Evolutionary conservation across 805 yeast species (phyloP), one percentile per base, ranked within the genome.

Genomic region (Candida sphagnicola): DNA sequence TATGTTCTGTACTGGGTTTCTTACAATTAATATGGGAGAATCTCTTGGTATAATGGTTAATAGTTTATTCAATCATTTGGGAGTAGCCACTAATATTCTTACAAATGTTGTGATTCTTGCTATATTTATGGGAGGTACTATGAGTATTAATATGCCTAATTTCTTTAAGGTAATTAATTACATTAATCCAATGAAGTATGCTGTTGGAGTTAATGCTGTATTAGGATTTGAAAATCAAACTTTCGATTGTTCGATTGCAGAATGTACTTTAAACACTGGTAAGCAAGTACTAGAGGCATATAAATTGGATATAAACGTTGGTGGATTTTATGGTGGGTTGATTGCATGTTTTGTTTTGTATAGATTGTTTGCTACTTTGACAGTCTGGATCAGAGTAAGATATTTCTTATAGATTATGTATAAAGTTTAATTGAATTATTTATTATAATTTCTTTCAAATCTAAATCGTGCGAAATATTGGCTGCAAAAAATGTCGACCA

Each of bases 41-140:
- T 81, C 91, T 5, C 65, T 88, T 23, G 96, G 96, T 0, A 84
- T 88, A 5, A 71, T 85, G 35, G 83, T 88, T 41, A 86, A 85
- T 51, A 80, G 90, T 3, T 48, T 83, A 1, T 81, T 88, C 50
- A 62, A 67, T 34, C 88, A 87, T 50, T 74, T 87, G 23, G 95
- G 95, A 0, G 77, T 87, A 51, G 95, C 93, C 0, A 80, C 85
- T 13, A 85, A 84, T 54, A 61, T 85, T 3, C 78, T 88, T 25
- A 75, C 90, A 0, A 72, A 79, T 6, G 55, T 84, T 19, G 62
- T 85, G 37, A 77, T 87, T 2, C 62, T 86, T 35, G 93, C 91
- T 4, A 77, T 84, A 4, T 77, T 84, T 48, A 84, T 88, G 93
- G 85, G 87, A 1, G 96, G 96, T 3, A 65, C 89, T 8, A 72